Evolutionary conservation across 2,329 filamentous ascomycete species (phyloP).

Genomic region (Ilyonectria mors-panacis): DNA sequence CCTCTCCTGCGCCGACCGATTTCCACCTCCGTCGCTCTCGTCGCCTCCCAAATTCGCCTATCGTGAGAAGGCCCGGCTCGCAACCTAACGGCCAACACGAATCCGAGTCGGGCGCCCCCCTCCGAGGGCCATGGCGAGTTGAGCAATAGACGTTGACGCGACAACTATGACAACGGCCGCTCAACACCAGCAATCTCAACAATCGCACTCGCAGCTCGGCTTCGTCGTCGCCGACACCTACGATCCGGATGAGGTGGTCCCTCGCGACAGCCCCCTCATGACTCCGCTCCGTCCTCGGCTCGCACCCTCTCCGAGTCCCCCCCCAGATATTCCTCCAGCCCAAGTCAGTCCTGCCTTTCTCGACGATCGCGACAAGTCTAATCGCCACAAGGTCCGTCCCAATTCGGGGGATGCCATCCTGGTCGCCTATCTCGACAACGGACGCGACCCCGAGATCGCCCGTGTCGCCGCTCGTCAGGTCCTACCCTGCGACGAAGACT

Average conservation of each 20-base stretch:
- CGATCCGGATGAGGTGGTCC: conserved; percentile 61
- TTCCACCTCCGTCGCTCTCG: background rate
- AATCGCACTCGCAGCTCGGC: conserved; percentile 43
- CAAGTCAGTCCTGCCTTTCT: conserved; percentile 54
- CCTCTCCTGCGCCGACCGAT: background rate
- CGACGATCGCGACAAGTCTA: conserved; percentile 64
- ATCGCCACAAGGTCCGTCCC: conserved; percentile 67
- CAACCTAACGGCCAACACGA: conserved; percentile 29
- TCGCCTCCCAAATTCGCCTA: conserved; percentile 4
- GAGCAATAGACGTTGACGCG: conserved; percentile 48
- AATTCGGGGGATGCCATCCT: conserved; percentile 78
- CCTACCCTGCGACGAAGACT: conserved; percentile 62
- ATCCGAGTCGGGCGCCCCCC: conserved; percentile 32
- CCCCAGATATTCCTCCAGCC: conserved; percentile 54
- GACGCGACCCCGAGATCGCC: conserved; percentile 77
- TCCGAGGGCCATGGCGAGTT: conserved; percentile 54
- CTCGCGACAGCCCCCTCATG: conserved; percentile 59
- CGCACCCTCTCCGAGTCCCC: conserved; percentile 52
- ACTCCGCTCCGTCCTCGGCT: conserved; percentile 52
- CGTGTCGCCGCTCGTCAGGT: conserved; percentile 67
- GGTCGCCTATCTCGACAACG: conserved; percentile 74
- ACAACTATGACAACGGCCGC: conserved; percentile 54
- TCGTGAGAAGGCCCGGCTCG: conserved; percentile 26
- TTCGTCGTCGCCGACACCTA: conserved; percentile 54
- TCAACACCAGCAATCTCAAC: conserved; percentile 51